A percentile compares a stretch with the other conserved stretches of the same genome.
Conservation (phyloP, 371 early-diverging fungal species). For the Blakeslea trispora region DNA sequence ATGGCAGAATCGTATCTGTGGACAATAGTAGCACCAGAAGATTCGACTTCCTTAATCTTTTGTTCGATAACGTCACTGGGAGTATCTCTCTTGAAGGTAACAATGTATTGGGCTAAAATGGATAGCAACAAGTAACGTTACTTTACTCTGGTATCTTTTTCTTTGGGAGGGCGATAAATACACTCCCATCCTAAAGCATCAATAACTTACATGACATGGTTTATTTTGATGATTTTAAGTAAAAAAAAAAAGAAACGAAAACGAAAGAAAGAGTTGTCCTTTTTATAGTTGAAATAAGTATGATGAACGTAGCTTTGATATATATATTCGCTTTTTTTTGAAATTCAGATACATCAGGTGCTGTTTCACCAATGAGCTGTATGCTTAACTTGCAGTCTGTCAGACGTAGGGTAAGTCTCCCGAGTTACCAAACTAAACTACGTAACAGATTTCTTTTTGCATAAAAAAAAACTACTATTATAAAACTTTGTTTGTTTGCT, state of each 20-base stretch:
- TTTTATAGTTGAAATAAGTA: background rate
- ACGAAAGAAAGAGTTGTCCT: background rate
- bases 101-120: constrained; percentile 37
- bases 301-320: background rate
- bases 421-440: constrained; percentile 1
- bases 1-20: constrained; percentile 44
- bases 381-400: constrained; percentile 7
- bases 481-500: too few species aligned
- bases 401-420: background rate
- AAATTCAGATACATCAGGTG: constrained; percentile 10
- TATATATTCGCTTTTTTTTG: background rate
- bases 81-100: constrained; percentile 49
- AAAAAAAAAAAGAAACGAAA: constrained; percentile 2
- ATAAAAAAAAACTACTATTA: background rate
- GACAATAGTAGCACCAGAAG: constrained; percentile 39
- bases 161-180: background rate
- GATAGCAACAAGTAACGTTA: background rate
- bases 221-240: background rate
- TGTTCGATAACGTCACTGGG: constrained; percentile 44
- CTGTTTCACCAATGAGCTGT: constrained; percentile 9
- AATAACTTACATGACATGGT: constrained; percentile 13
- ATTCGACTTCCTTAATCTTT: constrained; percentile 36
- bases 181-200: background rate
- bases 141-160: background rate
- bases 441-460: constrained; percentile 3